A percentile compares a stretch with the other conserved stretches of the same genome.
Evolutionary conservation across 345 rosid species (phyloP).

Genomic region (Rubroshorea leprosula): DNA sequence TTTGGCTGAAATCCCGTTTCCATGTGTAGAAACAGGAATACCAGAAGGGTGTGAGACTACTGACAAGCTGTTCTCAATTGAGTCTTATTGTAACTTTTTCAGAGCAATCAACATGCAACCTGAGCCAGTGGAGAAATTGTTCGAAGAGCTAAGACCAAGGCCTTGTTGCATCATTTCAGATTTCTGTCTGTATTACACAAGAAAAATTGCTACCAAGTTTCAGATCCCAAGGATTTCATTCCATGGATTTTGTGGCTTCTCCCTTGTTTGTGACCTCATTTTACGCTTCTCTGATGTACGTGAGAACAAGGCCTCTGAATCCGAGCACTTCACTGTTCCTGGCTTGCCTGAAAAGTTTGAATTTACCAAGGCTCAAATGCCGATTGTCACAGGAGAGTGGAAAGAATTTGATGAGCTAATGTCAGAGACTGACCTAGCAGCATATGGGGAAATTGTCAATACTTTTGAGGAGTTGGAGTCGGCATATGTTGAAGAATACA

Average conservation of each 20-base stretch:
- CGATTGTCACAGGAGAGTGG: constrained; percentile 9
- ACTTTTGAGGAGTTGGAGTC: constrained; percentile 42
- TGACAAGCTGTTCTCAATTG: constrained; percentile 25
- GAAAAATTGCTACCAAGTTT: constrained; percentile 29
- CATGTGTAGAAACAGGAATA: constrained; percentile 23
- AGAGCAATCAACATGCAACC: constrained; percentile 18
- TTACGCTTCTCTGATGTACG: constrained; percentile 15
- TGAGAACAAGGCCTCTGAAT: constrained; percentile 12
- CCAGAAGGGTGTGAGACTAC: constrained; percentile 36
- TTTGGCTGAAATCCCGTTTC: constrained; percentile 23
- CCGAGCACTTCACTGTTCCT: constrained; percentile 21
- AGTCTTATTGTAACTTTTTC: constrained; percentile 17
- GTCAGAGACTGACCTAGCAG: constrained; percentile 15
- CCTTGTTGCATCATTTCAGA: constrained; percentile 47
- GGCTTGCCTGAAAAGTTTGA: constrained; percentile 29
- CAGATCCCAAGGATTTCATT: constrained; percentile 41
- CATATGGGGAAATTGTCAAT: constrained; percentile 37
- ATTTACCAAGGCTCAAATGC: constrained; percentile 29
- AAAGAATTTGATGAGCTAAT: constrained; percentile 11
- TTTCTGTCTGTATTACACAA: constrained; percentile 28
- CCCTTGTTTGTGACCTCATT: constrained; percentile 21
- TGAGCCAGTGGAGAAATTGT: constrained; percentile 20
- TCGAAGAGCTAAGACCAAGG: constrained; percentile 23
- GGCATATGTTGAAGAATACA: constrained; percentile 29
- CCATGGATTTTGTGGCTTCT: constrained; percentile 36